phyloP scores from a whole-genome alignment of 805 yeast species.

The Suhomyces kilbournensis region DNA sequence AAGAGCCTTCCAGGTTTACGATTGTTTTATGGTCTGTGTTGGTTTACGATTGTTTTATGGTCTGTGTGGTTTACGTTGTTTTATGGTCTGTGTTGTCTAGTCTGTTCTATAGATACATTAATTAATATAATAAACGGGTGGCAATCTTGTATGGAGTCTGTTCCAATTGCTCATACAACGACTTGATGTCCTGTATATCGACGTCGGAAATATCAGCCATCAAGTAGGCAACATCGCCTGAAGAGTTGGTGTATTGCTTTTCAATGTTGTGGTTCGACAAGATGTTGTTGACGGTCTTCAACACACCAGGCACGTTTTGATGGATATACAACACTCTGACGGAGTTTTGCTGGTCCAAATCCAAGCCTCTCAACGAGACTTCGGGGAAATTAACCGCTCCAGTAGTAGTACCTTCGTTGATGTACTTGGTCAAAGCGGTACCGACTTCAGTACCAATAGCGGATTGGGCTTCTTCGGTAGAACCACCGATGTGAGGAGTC shows the following conservation, averaged over 20 bases:
- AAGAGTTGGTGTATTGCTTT: slow-evolving; percentile 96
- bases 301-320: slow-evolving; percentile 97
- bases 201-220: slow-evolving; percentile 97
- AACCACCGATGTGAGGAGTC: slow-evolving; percentile 98
- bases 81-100: no score
- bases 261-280: slow-evolving; percentile 93
- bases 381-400: slow-evolving; percentile 99
- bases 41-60: no score
- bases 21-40: no score
- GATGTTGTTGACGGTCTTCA: slow-evolving; percentile 94
- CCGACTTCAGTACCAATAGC: slow-evolving; percentile 97
- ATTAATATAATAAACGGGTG: slow-evolving; percentile 84
- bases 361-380: slow-evolving; percentile 83
- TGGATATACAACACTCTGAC: slow-evolving; percentile 96
- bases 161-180: slow-evolving; percentile 79
- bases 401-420: slow-evolving; percentile 90
- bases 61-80: no score
- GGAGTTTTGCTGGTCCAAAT: slow-evolving; percentile 79
- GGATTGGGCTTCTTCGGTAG: slow-evolving; percentile 97
- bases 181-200: slow-evolving; percentile 74
- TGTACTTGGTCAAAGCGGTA: slow-evolving; percentile 79
- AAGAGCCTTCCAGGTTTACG: no score
- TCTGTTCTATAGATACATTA: no score
- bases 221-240: slow-evolving; percentile 92
- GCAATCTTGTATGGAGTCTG: slow-evolving; percentile 87